Base-by-base conservation (phyloP, 805 yeast genomes). In the Cyberlindnera xishuangbannaensis region DNA sequence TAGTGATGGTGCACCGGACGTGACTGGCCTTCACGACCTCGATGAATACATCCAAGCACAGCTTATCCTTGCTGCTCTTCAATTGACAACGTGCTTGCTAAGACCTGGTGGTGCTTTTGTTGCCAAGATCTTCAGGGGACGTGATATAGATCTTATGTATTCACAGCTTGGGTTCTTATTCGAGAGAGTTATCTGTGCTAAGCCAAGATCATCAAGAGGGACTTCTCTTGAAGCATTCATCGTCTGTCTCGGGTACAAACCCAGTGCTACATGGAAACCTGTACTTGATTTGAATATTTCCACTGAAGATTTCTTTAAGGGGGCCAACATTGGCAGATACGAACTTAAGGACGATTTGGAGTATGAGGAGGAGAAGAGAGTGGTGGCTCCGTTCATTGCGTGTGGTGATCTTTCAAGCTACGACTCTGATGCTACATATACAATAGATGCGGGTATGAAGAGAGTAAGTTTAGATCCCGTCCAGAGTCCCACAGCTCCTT, bases 1-100 rank as follows among this genome's bases (percentile, higher is more conserved):
- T 50, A 81, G 95, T 50, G 97, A 92, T 57, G 98, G 98, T 37
- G 98, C 98, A 0, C 98, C 98, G 2, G 98, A 92, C 61, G 98
- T 92, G 15, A 92, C 98, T 0, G 98, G 98, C 1, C 61, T 92
- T 32, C 98, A 92, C 55, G 98, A 92, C 59, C 65, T 92, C 39
- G 98, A 92, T 57, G 98, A 92, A 58, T 92, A 90, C 55, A 83
- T 92, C 37, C 98, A 92, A 62, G 96, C 95, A 3, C 97, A 92
- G 55, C 65, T 92, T 37, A 83, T 92, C 33, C 65, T 88, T 47
- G 81, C 96, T 25, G 98, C 98, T 2, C 63, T 92, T 36, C 95
- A 87, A 50, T 65, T 92, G 36, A 88, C 97, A 3, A 83, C 96
- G 2, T 86, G 95, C 53, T 68, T 92, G 14, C 67, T 92, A 40